Evolutionary conservation across 1,284 basidiomycete genomes (phyloP).

Genomic region (Fistulina hepatica): DNA sequence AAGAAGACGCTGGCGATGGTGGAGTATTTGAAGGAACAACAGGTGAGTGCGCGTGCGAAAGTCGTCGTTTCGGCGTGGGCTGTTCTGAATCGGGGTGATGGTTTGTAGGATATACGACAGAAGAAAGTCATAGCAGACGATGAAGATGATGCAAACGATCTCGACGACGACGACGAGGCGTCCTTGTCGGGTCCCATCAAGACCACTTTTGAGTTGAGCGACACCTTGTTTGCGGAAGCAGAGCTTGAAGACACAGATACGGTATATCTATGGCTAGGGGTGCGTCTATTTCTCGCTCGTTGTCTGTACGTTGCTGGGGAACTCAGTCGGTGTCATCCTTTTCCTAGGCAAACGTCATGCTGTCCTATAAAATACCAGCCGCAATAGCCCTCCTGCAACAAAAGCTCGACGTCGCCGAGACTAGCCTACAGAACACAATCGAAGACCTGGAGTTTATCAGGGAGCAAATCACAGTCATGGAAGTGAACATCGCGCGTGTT

Average conservation of each 20-base stretch:
- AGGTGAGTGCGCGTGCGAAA: constrained; percentile 32
- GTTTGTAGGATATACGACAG: constrained; percentile 48
- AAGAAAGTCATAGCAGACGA: constrained; percentile 38
- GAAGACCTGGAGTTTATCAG: constrained; percentile 91
- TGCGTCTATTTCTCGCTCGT: constrained; percentile 49
- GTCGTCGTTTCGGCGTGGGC: not conserved
- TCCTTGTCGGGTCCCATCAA: constrained; percentile 45
- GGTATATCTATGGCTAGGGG: constrained; percentile 94
- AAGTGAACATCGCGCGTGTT: constrained; percentile 93
- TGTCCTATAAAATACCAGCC: constrained; percentile 82
- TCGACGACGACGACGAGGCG: constrained; percentile 27
- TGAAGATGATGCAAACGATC: constrained; percentile 38
- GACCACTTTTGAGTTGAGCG: constrained; percentile 92
- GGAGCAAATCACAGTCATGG: constrained; percentile 96
- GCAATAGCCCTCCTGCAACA: constrained; percentile 68
- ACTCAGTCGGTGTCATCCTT: not conserved
- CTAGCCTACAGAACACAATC: constrained; percentile 56
- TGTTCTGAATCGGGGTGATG: not conserved
- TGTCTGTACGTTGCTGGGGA: not conserved
- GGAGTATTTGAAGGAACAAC: constrained; percentile 64
- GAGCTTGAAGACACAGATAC: constrained; percentile 79
- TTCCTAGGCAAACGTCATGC: constrained; percentile 89
- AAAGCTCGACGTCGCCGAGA: constrained; percentile 73
- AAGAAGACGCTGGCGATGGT: constrained; percentile 90
- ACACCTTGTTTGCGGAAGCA: constrained; percentile 91